These are phyloP conservation scores for Flaveria ramosissima DNA, from an alignment of 129 eudicot genomes.

Conservation along the genomic window DNA sequence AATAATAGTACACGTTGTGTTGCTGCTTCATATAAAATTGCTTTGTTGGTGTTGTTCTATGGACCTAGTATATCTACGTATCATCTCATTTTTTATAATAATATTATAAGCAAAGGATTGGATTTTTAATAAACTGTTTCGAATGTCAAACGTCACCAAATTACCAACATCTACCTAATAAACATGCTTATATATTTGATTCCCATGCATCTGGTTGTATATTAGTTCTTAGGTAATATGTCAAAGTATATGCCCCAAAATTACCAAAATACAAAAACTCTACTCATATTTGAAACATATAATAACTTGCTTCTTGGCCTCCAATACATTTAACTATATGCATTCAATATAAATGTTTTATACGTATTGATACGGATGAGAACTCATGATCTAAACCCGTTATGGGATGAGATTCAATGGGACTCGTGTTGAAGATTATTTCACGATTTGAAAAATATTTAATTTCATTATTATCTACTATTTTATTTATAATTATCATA, in stretches of 20 bases:
- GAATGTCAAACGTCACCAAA: conserved; percentile 6
- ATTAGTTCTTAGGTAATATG: too few relatives aligned
- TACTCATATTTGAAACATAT: neutral
- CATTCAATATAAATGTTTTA: too few relatives aligned
- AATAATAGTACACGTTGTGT: neutral
- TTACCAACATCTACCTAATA: neutral
- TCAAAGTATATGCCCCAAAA: too few relatives aligned
- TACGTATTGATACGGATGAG: too few relatives aligned
- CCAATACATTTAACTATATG: neutral
- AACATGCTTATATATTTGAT: neutral
- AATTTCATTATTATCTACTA: too few relatives aligned
- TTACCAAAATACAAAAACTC: neutral
- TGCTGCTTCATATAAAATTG: neutral
- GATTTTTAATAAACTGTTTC: neutral
- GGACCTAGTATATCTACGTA: neutral
- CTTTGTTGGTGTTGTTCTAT: neutral
- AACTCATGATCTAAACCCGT: too few relatives aligned
- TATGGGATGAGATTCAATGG: too few relatives aligned
- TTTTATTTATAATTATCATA: too few relatives aligned
- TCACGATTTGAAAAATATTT: too few relatives aligned
- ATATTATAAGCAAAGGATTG: neutral
- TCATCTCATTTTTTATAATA: neutral
- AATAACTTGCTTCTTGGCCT: neutral
- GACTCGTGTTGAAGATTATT: too few relatives aligned
- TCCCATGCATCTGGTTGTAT: neutral